A percentile compares a stretch with the other conserved stretches of the same genome.
phyloP scores from a whole-genome alignment of 2,329 filamentous ascomycete genomes.

The Aspergillus neotritici region DNA sequence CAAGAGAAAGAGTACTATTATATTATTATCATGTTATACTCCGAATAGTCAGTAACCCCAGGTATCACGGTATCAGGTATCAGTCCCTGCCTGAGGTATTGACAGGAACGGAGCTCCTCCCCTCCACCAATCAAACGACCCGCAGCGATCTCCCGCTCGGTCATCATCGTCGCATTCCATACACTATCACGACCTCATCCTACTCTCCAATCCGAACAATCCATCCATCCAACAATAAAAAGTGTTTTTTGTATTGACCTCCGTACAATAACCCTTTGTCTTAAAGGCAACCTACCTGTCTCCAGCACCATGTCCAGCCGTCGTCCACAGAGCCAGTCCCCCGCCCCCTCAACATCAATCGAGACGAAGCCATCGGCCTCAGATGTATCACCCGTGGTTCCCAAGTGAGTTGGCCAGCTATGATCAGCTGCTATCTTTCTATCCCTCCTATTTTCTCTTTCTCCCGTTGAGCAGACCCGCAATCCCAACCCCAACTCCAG shows the following conservation, averaged over 20 bases:
- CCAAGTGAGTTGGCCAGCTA: slow-evolving; percentile 55
- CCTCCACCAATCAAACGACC: too few species aligned
- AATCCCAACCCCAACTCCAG: background rate
- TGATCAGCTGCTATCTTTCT: background rate
- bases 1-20: too few species aligned
- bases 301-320: slow-evolving; percentile 26
- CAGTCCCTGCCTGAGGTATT: too few species aligned
- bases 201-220: too few species aligned
- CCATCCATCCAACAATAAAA: background rate
- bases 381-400: slow-evolving; percentile 75
- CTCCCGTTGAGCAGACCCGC: slow-evolving; percentile 7
- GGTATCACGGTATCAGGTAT: background rate
- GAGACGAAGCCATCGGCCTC: slow-evolving; percentile 51
- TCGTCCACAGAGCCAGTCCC: slow-evolving; percentile 26
- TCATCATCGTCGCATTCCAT: too few species aligned
- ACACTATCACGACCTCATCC: too few species aligned
- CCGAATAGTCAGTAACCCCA: too few species aligned
- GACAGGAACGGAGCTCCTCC: too few species aligned
- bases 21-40: too few species aligned
- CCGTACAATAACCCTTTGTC: background rate
- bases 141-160: too few species aligned
- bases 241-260: background rate
- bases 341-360: slow-evolving; percentile 27
- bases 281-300: background rate
- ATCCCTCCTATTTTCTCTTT: too few species aligned